phyloP scores from a whole-genome alignment of 1,284 basidiomycete species.

The Sanghuangporus sanghuang region DNA sequence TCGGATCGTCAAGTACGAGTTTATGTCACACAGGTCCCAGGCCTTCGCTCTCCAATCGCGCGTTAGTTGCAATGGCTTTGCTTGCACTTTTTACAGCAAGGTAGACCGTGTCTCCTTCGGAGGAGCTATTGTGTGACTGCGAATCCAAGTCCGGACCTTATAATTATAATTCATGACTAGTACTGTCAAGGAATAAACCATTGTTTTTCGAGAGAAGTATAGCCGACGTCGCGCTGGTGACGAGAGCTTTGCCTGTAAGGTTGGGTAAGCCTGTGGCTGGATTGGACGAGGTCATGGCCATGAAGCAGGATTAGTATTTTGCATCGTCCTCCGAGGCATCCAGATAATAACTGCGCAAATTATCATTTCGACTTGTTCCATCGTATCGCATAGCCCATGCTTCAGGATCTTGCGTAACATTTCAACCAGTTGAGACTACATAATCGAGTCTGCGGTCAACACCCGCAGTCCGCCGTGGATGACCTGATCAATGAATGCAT shows the following conservation, averaged over 20 bases:
- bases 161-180: neutral
- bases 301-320: neutral
- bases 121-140: conserved; percentile 16
- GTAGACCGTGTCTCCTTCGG: conserved; percentile 21
- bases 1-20: neutral
- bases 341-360: too few species aligned
- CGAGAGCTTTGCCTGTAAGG: conserved; percentile 26
- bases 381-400: too few species aligned
- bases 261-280: conserved; percentile 23
- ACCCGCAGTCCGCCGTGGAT: too few species aligned
- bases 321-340: too few species aligned
- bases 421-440: too few species aligned
- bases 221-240: conserved; percentile 25
- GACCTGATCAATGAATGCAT: too few species aligned
- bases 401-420: too few species aligned
- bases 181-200: neutral
- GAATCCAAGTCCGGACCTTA: conserved; percentile 22
- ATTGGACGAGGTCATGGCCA: neutral
- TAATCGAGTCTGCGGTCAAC: too few species aligned
- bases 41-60: conserved; percentile 3
- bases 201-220: neutral
- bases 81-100: conserved; percentile 18
- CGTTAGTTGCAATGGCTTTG: conserved; percentile 16
- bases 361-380: too few species aligned
- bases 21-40: neutral